Percentiles rank a stretch among this genome's conserved stretches.
phyloP scores from a whole-genome alignment of 306 rosid genomes.

The Herpetospermum pedunculosum region DNA sequence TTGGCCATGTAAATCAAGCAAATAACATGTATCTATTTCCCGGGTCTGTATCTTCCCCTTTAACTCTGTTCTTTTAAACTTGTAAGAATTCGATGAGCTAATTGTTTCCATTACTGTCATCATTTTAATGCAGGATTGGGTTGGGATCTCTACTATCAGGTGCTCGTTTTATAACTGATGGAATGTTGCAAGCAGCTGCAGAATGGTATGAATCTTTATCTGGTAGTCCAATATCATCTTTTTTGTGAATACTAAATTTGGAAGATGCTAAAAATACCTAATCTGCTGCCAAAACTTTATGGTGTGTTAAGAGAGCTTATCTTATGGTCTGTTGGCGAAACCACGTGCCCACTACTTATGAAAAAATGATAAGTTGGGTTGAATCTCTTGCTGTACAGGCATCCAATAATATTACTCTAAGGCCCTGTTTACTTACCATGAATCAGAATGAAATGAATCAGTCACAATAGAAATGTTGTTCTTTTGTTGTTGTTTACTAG shows the following conservation, averaged over 20 bases:
- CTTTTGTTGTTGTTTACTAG: too few species aligned
- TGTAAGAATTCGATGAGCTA: neutral
- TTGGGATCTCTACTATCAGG: conserved; percentile 88
- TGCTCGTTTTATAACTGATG: conserved; percentile 76
- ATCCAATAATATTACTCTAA: too few species aligned
- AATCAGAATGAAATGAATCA: too few species aligned
- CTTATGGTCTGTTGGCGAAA: neutral
- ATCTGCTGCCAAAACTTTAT: neutral
- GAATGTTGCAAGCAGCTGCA: conserved; percentile 96
- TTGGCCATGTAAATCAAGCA: conserved; percentile 97
- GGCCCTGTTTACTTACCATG: too few species aligned
- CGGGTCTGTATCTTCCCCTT: conserved; percentile 44
- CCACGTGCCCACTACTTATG: neutral
- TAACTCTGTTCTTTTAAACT: neutral
- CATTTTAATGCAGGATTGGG: conserved; percentile 66
- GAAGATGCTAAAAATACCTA: neutral
- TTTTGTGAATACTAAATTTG: neutral
- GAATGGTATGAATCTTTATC: conserved; percentile 52
- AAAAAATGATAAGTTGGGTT: neutral
- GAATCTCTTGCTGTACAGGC: neutral
- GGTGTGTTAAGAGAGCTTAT: neutral
- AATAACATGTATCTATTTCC: conserved; percentile 99
- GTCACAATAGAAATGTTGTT: too few species aligned
- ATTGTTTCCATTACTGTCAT: neutral
- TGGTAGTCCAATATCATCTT: neutral